phyloP scores from a whole-genome alignment of 352 stramenopile species.

The Phytophthora pistaciae region DNA sequence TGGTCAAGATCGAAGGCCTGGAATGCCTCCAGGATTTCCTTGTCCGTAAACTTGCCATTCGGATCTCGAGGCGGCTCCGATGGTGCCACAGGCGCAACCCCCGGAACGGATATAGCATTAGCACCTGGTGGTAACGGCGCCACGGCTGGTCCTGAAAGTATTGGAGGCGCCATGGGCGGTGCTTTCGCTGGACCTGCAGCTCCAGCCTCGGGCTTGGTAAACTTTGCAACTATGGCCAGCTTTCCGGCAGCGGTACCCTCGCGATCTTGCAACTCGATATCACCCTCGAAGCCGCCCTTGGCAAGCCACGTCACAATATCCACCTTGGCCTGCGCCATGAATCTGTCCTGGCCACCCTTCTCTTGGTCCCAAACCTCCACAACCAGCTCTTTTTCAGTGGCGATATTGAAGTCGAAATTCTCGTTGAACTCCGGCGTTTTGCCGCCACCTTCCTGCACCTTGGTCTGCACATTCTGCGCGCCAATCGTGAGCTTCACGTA shows the following conservation, averaged over 20 bases:
- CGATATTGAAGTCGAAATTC: conserved; percentile 96
- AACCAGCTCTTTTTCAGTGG: conserved; percentile 94
- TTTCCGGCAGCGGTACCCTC: conserved; percentile 81
- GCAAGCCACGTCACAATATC: conserved; percentile 95
- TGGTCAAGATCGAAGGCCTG: conserved; percentile 95
- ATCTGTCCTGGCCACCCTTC: conserved; percentile 88
- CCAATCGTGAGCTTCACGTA: conserved; percentile 95
- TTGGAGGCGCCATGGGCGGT: conserved; percentile 60
- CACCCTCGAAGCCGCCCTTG: conserved; percentile 93
- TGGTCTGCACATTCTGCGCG: conserved; percentile 79
- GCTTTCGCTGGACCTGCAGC: conserved; percentile 53
- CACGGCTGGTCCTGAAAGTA: conserved; percentile 72
- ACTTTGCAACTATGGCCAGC: conserved; percentile 89
- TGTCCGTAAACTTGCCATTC: conserved; percentile 96
- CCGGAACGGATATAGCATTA: conserved; percentile 65
- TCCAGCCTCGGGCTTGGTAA: conserved; percentile 68
- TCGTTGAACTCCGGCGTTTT: conserved; percentile 96
- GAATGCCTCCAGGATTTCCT: conserved; percentile 96
- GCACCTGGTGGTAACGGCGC: conserved; percentile 65
- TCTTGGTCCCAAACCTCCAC: conserved; percentile 95
- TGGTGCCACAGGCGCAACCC: conserved; percentile 59
- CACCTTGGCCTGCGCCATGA: conserved; percentile 93
- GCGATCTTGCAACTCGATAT: conserved; percentile 91
- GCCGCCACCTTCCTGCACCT: conserved; percentile 90
- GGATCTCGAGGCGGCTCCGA: conserved; percentile 88